Conservation (phyloP, 805 yeast genomes). For the Ogataea ramenticola region DNA sequence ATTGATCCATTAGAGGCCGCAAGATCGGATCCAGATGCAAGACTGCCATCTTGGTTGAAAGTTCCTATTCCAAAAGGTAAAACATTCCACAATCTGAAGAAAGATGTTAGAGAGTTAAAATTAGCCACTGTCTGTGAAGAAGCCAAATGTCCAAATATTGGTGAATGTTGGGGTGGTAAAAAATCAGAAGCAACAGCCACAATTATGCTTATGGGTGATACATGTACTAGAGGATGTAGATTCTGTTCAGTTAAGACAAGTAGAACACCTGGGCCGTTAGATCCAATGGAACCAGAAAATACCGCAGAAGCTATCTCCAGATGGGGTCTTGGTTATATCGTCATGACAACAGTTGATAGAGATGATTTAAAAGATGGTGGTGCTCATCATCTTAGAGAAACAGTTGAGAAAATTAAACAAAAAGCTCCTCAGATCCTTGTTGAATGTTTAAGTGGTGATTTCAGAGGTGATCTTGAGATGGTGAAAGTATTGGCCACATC, state of each 20-base stretch:
- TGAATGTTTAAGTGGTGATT: slow-evolving; percentile 93
- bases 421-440: slow-evolving; percentile 89
- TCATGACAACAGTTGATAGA: slow-evolving; percentile 93
- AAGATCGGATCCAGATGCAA: slow-evolving; percentile 55
- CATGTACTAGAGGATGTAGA: slow-evolving; percentile 98
- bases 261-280: slow-evolving; percentile 80
- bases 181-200: slow-evolving; percentile 94
- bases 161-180: slow-evolving; percentile 99
- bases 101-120: slow-evolving; percentile 81
- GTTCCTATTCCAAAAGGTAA: slow-evolving; percentile 96
- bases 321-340: slow-evolving; percentile 98
- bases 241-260: slow-evolving; percentile 95
- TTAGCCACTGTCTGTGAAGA: slow-evolving; percentile 97
- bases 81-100: slow-evolving; percentile 70
- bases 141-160: slow-evolving; percentile 98
- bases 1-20: slow-evolving; percentile 76
- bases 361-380: slow-evolving; percentile 95
- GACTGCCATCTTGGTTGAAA: slow-evolving; percentile 90
- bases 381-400: slow-evolving; percentile 79
- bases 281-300: slow-evolving; percentile 94
- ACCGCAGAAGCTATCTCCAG: slow-evolving; percentile 95
- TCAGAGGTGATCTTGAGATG: slow-evolving; percentile 81
- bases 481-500: slow-evolving; percentile 74
- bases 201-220: slow-evolving; percentile 96
- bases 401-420: slow-evolving; percentile 74